Base-by-base conservation (phyloP, 768 basidiomycete genomes). In the Mycena alexandri region DNA sequence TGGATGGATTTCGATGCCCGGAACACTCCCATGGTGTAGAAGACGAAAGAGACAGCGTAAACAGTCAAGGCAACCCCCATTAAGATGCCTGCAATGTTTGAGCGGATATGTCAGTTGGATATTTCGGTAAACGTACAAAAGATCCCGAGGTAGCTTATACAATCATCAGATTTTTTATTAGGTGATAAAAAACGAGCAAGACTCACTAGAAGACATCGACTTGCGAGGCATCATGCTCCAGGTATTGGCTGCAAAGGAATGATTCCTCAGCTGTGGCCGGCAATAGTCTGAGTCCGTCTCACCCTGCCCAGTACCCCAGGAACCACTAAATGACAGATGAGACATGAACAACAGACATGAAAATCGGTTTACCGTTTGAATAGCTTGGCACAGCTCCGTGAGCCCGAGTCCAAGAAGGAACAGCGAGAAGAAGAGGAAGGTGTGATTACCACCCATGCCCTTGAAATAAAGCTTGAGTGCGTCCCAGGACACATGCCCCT, bases 401-500 rank as follows among this genome's bases (percentile, higher is more conserved):
- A 67, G 22, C 13, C 51, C 46, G 6, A 75, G 52, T 8, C 68
- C 67, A 5, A 44, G 22, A 21, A 74, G 50, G 57, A 75, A 71
- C 12, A 68, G 25, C 0, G 70, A 38, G 46, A 71, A 75, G 43
- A 77, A 77, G 12, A 75, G 46, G 13, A 73, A 24, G 7, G 74
- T 57, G 44, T 73, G 68, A 12, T 67, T 67, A 19, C 75, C 69
- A 41, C 74, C 71, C 43, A 77, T 44, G 19, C 70, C 74, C 22
- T 65, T 67, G 48, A 76, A 53, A 44, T 75, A 77, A n/a, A 76
- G 67, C 44, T 72, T 72, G 51, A 76, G 75, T 61, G 77, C 46
- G 17, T 73, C 69, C 84, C 85, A 87, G 51, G 85, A 84, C 33
- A 91, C 84, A 65, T 86, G 87, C 0, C 90, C 90, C 57, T 84